Base-by-base conservation (phyloP, 371 early-diverging fungal genomes). In the Mycotypha africana region DNA sequence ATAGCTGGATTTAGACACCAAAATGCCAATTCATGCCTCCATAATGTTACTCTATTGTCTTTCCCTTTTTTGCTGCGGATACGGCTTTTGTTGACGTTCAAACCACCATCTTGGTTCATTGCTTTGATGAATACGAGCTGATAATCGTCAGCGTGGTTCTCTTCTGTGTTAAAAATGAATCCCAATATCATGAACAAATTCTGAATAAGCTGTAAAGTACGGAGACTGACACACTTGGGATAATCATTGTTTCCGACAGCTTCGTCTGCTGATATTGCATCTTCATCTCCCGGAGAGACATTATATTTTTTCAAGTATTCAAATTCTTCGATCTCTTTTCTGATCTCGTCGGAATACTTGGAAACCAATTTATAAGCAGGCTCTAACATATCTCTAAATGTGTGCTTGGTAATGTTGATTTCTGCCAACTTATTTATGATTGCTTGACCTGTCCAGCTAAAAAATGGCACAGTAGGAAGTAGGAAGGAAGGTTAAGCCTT, bases 1-100 rank as follows among this genome's bases (percentile, higher is more conserved):
- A 85, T 56, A 6, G 78, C 84, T 1, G 88, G 82, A 42, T 81
- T 84, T 16, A 84, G 51, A 39, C 84, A 81, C 47, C 47, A 53
- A 42, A 44, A 62, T 6, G 28, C 60, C 33, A 55, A 28, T 37
- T 25, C 62, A 19, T 34, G 60, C 30, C 11, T 49, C 70, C 35
- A 66, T 33, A 14, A 30, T 26, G 34, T n/a, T 41, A 4, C 21
- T 17, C 10, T 33, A 10, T 25, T 37, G 21, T 21, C 25, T 24
- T 22, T 34, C 16, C 12, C 19, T 30, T 14, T 12, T 38, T 16
- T 15, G 11, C n/a, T 11, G 17, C 23, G 3, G n/a, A n/a, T n/a
- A n/a, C n/a, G n/a, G n/a, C n/a, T n/a, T n/a, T n/a, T n/a, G n/a
- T n/a, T n/a, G n/a, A n/a, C n/a, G n/a, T n/a, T n/a, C n/a, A n/a